Percentiles rank a stretch among this genome's conserved stretches.
Conservation (phyloP, 371 early-diverging fungal genomes). For the Syncephalastrum racemosum region DNA sequence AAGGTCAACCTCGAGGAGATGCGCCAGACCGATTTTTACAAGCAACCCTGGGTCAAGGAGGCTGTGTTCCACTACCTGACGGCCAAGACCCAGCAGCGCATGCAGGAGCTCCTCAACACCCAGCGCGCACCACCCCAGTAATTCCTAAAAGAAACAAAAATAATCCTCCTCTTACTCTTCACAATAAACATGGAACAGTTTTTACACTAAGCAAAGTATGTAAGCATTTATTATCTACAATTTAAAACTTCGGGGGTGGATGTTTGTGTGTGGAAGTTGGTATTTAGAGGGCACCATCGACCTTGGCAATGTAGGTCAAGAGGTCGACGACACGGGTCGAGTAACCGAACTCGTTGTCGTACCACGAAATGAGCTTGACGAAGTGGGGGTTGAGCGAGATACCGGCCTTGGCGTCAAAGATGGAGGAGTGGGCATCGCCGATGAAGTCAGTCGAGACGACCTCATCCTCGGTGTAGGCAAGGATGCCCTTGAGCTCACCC, state of each 20-base stretch:
- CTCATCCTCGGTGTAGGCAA: constrained; percentile 95
- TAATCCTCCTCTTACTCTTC: too few relatives aligned
- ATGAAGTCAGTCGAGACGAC: constrained; percentile 98
- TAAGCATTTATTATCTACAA: too few relatives aligned
- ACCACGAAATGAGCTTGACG: constrained; percentile 99
- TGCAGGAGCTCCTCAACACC: constrained; percentile 47
- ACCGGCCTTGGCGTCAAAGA: constrained; percentile 98
- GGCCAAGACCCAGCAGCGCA: constrained; percentile 60
- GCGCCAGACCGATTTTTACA: constrained; percentile 78
- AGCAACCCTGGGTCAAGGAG: constrained; percentile 85
- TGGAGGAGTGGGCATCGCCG: constrained; percentile 86
- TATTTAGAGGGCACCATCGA: constrained; percentile 39
- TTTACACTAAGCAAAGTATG: too few relatives aligned
- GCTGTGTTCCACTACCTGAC: constrained; percentile 87
- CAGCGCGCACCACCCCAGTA: constrained; percentile 27
- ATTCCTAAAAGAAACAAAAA: not conserved
- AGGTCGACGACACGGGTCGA: constrained; percentile 91
- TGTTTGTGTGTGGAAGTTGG: constrained; percentile 1
- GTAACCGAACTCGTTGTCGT: constrained; percentile 95
- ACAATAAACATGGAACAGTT: too few relatives aligned
- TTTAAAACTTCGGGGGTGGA: not conserved
- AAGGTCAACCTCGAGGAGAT: constrained; percentile 83
- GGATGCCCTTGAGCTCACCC: constrained; percentile 85
- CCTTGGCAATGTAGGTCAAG: constrained; percentile 71
- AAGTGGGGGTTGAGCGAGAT: constrained; percentile 95